Base-by-base conservation (phyloP, 192 early-diverging fungal species). In the Podila epicladia region DNA sequence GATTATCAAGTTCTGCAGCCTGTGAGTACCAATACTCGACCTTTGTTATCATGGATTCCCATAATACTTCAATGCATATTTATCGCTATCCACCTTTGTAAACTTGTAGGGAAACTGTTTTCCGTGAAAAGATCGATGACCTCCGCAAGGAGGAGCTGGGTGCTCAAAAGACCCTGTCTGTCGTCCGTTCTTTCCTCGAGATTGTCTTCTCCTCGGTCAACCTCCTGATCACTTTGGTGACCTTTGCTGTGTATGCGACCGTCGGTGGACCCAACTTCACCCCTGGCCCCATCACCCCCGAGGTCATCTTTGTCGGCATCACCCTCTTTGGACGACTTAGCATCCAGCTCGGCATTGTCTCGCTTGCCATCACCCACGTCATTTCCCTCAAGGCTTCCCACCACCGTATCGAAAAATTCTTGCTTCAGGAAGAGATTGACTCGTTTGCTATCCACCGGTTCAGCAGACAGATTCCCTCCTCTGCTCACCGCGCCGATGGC, bases 251-350 rank as follows among this genome's bases (percentile, higher is more conserved):
- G 15, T 78, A 78, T 62, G 37, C 69, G 5, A 71, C 70, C 69
- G 66, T 62, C 51, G 75, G 75, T 22, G 69, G 75, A 45, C 75
- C 75, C 5, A 58, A 69, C n/a, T 71, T 62, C 31, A 71, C 69
- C 2, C 75, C 75, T 9, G 75, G 60, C 6, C 65, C 70, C 6
- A 71, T 78, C 48, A 78, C 75, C 9, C 64, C 75, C 3, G 69
- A 78, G 41, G 71, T 90, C 37, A 90, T 92, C 7, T 94, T 93
- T 78, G 89, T 91, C 9, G 83, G 86, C 41, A 80, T 93, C 26
- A 82, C 89, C 6, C 69, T 94, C 12, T 93, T 93, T 71, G 88
- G 88, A 11, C 82, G 83, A 37, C 61, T 94, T n/a, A 77, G 89
- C 19, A 74, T 86, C 20, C 90, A 89, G 2, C 74, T 91, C 35